Percentiles rank a stretch among this genome's conserved stretches.
These are phyloP conservation scores for Skeletonema menzelii DNA, from an alignment of 108 stramenopile species.

Conservation along the genomic window DNA sequence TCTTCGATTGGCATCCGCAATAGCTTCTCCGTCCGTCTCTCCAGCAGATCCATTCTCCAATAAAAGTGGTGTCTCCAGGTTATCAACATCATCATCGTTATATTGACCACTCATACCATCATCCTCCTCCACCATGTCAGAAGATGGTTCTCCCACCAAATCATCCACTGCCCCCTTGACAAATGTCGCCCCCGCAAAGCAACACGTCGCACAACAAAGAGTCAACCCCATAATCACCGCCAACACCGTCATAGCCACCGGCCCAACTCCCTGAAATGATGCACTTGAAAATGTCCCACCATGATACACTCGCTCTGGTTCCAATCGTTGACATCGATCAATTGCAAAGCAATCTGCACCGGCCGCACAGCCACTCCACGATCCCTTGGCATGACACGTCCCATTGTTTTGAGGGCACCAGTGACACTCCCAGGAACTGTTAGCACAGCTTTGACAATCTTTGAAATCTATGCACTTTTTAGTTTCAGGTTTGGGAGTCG, in stretches of 20 bases:
- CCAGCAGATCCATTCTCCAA: slow-evolving; percentile 15
- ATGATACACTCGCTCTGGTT: slow-evolving; percentile 52
- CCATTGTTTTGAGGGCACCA: slow-evolving; percentile 48
- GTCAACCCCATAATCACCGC: slow-evolving; percentile 41
- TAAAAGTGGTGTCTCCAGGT: slow-evolving; percentile 37
- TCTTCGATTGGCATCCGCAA: slow-evolving; percentile 12
- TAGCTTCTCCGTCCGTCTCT: slow-evolving; percentile 34
- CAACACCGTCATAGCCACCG: slow-evolving; percentile 30
- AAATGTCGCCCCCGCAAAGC: slow-evolving; percentile 47
- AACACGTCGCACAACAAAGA: slow-evolving; percentile 59
- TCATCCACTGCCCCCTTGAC: slow-evolving; percentile 72
- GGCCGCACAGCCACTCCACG: slow-evolving; percentile 71
- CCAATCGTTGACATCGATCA: slow-evolving; percentile 73
- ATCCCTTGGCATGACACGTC: slow-evolving; percentile 83
- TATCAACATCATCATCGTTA: slow-evolving; percentile 18
- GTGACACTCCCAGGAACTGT: slow-evolving; percentile 46
- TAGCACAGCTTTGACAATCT: slow-evolving; percentile 30
- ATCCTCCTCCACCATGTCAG: slow-evolving; percentile 33
- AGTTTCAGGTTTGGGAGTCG: background rate
- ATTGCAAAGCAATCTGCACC: slow-evolving; percentile 89
- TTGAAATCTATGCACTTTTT: slow-evolving; percentile 31
- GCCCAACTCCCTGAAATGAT: slow-evolving; percentile 50
- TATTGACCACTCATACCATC: slow-evolving; percentile 11
- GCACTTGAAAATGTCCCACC: slow-evolving; percentile 33
- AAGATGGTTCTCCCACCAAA: slow-evolving; percentile 33